phyloP scores from a whole-genome alignment of 441 rosid species.

The Raphanus hybrid region DNA sequence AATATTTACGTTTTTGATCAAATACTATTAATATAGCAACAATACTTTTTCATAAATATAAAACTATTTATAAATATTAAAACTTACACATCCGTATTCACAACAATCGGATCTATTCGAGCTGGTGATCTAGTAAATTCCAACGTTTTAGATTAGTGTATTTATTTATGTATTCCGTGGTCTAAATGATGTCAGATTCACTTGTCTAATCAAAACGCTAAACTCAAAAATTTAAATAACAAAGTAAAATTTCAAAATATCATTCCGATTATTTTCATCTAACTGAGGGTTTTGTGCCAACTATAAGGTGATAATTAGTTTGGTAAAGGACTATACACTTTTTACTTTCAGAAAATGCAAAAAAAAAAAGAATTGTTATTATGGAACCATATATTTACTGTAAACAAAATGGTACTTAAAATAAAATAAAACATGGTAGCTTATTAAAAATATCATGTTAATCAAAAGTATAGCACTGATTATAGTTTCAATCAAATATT shows the following conservation, averaged over 20 bases:
- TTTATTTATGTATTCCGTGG: not conserved
- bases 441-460: not conserved
- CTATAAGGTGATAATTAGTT: not conserved
- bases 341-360: not conserved
- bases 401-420: not conserved
- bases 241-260: not conserved
- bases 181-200: not conserved
- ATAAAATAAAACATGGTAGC: not conserved
- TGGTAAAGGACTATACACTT: not conserved
- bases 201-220: not conserved
- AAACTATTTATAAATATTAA: not conserved
- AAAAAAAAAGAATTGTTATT: not conserved
- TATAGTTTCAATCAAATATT: not conserved
- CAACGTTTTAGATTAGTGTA: not conserved
- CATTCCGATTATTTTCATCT: not conserved
- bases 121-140: constrained; percentile 9
- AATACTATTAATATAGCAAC: not conserved
- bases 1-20: too few species aligned
- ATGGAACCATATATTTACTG: not conserved
- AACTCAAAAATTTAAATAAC: not conserved
- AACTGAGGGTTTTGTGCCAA: not conserved
- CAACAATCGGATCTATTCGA: not conserved
- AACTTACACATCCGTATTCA: not conserved
- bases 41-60: not conserved
- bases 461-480: not conserved